Evolutionary conservation across 257 asterid genomes (phyloP).

Genomic region (Eucommia ulmoides): DNA sequence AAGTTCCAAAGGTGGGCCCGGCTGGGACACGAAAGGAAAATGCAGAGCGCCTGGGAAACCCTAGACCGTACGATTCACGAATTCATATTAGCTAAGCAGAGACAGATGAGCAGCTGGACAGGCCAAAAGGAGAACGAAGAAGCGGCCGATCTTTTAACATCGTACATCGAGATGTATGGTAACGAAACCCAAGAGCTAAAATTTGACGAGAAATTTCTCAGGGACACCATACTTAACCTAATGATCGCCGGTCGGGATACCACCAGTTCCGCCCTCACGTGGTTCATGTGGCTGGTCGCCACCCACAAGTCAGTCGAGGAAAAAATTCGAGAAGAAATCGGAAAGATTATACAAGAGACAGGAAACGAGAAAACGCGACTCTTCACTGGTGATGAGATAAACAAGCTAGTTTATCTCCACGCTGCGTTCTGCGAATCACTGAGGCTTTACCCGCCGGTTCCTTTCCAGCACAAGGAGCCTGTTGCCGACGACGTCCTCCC

Average conservation of each 20-base stretch:
- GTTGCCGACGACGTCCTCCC: slow-evolving; percentile 32
- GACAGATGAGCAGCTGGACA: slow-evolving; percentile 12
- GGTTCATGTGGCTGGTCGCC: slow-evolving; percentile 37
- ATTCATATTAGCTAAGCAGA: slow-evolving; percentile 32
- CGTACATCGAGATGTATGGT: slow-evolving; percentile 24
- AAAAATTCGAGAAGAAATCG: slow-evolving; percentile 27
- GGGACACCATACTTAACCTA: slow-evolving; percentile 39
- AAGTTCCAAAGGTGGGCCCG: slow-evolving; percentile 32
- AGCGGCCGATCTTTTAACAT: slow-evolving; percentile 37
- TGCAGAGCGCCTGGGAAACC: slow-evolving; percentile 23
- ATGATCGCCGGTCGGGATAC: slow-evolving; percentile 42
- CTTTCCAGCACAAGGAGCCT: slow-evolving; percentile 54
- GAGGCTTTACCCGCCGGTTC: slow-evolving; percentile 62
- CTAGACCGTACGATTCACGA: slow-evolving; percentile 27
- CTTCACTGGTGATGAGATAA: slow-evolving; percentile 27
- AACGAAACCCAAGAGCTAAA: slow-evolving; percentile 6
- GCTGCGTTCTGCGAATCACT: slow-evolving; percentile 49
- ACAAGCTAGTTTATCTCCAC: slow-evolving; percentile 37
- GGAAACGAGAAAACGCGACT: slow-evolving; percentile 13
- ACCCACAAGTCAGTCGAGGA: slow-evolving; percentile 12
- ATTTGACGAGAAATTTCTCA: slow-evolving; percentile 29
- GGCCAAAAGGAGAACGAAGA: slow-evolving; percentile 3
- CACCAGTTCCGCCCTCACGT: slow-evolving; percentile 25
- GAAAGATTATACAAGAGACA: slow-evolving; percentile 2
- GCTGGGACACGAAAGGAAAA: slow-evolving; percentile 33